These are phyloP conservation scores for Acer yangbiense DNA, from an alignment of 345 rosid species.

Conservation along the genomic window DNA sequence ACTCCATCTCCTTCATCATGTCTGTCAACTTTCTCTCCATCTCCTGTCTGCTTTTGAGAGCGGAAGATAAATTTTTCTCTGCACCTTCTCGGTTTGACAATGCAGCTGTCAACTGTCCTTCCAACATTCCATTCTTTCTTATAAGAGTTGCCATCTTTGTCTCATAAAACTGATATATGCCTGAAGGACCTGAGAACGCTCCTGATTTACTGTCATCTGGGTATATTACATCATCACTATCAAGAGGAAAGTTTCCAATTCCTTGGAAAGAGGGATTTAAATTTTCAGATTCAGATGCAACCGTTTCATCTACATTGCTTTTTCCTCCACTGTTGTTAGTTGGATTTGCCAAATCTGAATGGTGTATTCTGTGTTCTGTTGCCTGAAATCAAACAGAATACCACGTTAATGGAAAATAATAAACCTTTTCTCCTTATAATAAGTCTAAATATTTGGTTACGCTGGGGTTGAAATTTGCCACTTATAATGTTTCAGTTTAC, in stretches of 20 bases:
- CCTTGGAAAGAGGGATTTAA: slow-evolving; percentile 38
- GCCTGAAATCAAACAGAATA: slow-evolving; percentile 45
- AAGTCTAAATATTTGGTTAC: not conserved
- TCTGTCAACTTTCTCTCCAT: slow-evolving; percentile 71
- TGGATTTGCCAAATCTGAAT: slow-evolving; percentile 33
- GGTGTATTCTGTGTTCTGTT: slow-evolving; percentile 41
- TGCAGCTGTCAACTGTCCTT: slow-evolving; percentile 80
- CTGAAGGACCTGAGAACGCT: slow-evolving; percentile 48
- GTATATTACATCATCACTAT: slow-evolving; percentile 42
- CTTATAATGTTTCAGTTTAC: slow-evolving; percentile 1
- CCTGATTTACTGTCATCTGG: slow-evolving; percentile 47
- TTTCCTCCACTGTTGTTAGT: slow-evolving; percentile 42
- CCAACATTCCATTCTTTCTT: slow-evolving; percentile 70
- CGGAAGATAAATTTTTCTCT: slow-evolving; percentile 74
- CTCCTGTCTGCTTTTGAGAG: slow-evolving; percentile 75
- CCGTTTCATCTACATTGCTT: slow-evolving; percentile 51
- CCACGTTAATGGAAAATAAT: slow-evolving; percentile 10
- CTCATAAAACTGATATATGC: slow-evolving; percentile 75
- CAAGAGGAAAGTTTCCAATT: slow-evolving; percentile 43
- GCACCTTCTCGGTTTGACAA: slow-evolving; percentile 64
- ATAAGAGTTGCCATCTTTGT: slow-evolving; percentile 67
- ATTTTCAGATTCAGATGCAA: slow-evolving; percentile 47
- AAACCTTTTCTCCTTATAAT: not conserved
- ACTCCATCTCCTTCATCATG: slow-evolving; percentile 71
- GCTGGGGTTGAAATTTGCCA: not conserved